Evolutionary conservation across 2,329 filamentous ascomycete genomes (phyloP).

Genomic region (Scortechinia acanthostroma): DNA sequence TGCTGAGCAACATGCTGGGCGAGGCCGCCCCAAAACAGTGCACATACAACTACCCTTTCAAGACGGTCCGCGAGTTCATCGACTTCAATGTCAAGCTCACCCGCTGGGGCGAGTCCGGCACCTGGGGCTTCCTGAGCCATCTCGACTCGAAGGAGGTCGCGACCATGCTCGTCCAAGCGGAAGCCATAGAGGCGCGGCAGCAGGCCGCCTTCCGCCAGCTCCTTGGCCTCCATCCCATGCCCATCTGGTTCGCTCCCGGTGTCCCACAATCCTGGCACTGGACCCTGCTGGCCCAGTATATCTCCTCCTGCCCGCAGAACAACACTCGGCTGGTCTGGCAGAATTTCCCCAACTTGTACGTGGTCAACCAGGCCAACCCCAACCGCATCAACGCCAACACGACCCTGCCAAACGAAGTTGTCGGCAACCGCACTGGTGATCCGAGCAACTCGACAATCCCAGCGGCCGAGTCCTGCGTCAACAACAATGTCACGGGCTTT

Average conservation of each 20-base stretch:
- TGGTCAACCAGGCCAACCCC: conserved; percentile 61
- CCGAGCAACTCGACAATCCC: too few species aligned
- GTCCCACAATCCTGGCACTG: conserved; percentile 81
- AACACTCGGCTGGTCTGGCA: conserved; percentile 75
- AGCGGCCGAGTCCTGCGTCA: conserved; percentile 32
- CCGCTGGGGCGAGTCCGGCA: conserved; percentile 71
- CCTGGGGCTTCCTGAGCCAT: conserved; percentile 75
- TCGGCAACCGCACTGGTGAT: not conserved
- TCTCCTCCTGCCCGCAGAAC: conserved; percentile 66
- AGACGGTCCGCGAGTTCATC: conserved; percentile 68
- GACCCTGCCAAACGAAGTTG: not conserved
- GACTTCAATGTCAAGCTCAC: conserved; percentile 85
- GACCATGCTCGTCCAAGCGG: conserved; percentile 69
- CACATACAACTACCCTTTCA: conserved; percentile 75
- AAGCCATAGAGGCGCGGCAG: conserved; percentile 74
- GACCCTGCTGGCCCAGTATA: conserved; percentile 75
- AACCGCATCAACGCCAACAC: not conserved
- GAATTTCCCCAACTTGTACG: conserved; percentile 68
- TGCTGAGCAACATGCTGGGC: conserved; percentile 73
- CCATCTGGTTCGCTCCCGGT: conserved; percentile 73
- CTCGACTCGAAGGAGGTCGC: conserved; percentile 70
- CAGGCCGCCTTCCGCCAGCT: conserved; percentile 82
- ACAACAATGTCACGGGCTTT: conserved; percentile 40
- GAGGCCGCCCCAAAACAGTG: conserved; percentile 63
- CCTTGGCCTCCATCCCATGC: conserved; percentile 72